Base-by-base conservation (phyloP, 306 rosid species). In the Prunus mume region DNA sequence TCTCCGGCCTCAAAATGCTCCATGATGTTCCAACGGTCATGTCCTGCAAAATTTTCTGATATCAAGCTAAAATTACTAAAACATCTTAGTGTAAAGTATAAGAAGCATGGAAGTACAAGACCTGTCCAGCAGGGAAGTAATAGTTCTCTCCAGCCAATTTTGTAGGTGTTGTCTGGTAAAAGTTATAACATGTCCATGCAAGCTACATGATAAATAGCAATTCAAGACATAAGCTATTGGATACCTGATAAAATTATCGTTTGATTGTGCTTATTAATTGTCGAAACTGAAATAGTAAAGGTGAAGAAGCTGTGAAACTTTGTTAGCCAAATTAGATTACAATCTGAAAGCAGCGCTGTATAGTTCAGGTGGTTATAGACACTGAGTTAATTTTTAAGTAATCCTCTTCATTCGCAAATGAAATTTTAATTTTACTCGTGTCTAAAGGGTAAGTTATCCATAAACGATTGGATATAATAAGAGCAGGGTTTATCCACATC, bases 171-270 rank as follows among this genome's bases (percentile, higher is more conserved):
- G 88, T 88, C 80, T 88, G 90, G 72, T 90, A 90, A 87, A 90
- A 90, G 80, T 90, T 90, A 75, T 90, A 90, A 78, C 96, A 90
- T 56, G 96, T 90, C 96, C 96, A 90, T 67, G 96, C 96, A 81
- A 90, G 90, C 96, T 90, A 24, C 73, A 76, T 51, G 28, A 52
- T 3, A 65, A 28, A 49, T n/a, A 64, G 32, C 19, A n/a, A 22
- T 72, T 20, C 51, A 49, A 28, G 62, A 50, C 11, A 28, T 51
- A 30, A 49, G 63, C 49, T 12, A 63, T 19, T 63, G 58, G 62
- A 60, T 50, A 63, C 0, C 13, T 50, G 30, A 27, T 18, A 61
- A 5, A 73, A 11, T 3, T 11, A 68, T 9, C 57, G 3, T 12
- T 47, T 5, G 10, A 25, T 14, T 25, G 12, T 6, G 55, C 10